Evolutionary conservation across 2,329 filamentous ascomycete genomes (phyloP).

Genomic region (Xylariaceae sp.): DNA sequence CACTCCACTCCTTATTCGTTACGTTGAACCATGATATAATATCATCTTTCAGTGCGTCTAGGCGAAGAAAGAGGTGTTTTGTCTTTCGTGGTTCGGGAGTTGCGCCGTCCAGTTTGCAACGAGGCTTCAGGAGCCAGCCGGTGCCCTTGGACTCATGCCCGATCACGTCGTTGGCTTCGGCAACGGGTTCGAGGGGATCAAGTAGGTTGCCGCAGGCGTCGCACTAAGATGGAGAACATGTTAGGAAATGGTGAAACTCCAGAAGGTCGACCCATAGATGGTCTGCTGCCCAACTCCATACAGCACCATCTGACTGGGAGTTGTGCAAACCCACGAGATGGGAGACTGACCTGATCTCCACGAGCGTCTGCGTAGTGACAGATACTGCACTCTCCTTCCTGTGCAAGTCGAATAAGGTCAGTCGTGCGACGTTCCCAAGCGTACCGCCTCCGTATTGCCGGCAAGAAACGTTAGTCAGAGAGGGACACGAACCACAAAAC

Average conservation of each 20-base stretch:
- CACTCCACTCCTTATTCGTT: slow-evolving; percentile 77
- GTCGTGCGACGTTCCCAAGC: too few relatives aligned
- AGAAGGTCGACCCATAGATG: too few relatives aligned
- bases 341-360: too few relatives aligned
- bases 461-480: not conserved
- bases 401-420: too few relatives aligned
- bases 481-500: slow-evolving; percentile 53
- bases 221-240: too few relatives aligned
- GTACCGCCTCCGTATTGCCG: too few relatives aligned
- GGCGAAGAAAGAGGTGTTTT: slow-evolving; percentile 86
- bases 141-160: slow-evolving; percentile 41
- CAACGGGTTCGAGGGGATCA: slow-evolving; percentile 67
- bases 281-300: too few relatives aligned
- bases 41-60: slow-evolving; percentile 81
- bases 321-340: too few relatives aligned
- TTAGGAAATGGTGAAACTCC: too few relatives aligned
- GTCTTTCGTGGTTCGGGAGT: slow-evolving; percentile 81
- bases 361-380: slow-evolving; percentile 60
- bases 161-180: slow-evolving; percentile 40
- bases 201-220: slow-evolving; percentile 76
- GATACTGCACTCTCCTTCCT: slow-evolving; percentile 43
- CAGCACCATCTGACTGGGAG: too few relatives aligned
- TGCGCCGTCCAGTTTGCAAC: slow-evolving; percentile 88
- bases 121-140: slow-evolving; percentile 45
- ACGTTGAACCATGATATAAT: slow-evolving; percentile 80